phyloP scores from a whole-genome alignment of 2,329 filamentous ascomycete species.

The Zopfia rhizophila region DNA sequence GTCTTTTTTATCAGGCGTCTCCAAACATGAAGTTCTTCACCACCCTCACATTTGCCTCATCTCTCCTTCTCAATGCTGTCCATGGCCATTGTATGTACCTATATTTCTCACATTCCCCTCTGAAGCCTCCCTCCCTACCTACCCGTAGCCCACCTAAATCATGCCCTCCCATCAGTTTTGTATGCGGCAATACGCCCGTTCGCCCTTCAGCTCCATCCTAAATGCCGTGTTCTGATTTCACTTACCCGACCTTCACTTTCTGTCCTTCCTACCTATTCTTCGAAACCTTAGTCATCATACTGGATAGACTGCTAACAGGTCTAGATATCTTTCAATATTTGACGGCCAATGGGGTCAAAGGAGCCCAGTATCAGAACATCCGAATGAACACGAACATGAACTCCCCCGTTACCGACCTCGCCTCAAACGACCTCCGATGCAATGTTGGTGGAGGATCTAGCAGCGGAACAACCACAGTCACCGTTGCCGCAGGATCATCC shows the following conservation, averaged over 20 bases:
- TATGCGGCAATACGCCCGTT: too few species aligned
- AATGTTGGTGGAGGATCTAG: slow-evolving; percentile 30
- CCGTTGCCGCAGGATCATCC: slow-evolving; percentile 25
- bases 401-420: slow-evolving; percentile 55
- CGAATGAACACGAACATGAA: slow-evolving; percentile 62
- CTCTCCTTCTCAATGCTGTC: slow-evolving; percentile 24
- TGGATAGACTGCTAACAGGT: slow-evolving; percentile 1
- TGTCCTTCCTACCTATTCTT: too few species aligned
- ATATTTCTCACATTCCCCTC: background rate
- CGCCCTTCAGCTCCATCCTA: too few species aligned
- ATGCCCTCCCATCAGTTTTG: too few species aligned
- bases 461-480: slow-evolving; percentile 22
- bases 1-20: slow-evolving; percentile 3
- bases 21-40: slow-evolving; percentile 38
- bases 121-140: too few species aligned
- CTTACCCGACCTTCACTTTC: background rate
- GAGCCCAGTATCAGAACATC: slow-evolving; percentile 48
- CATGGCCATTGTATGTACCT: slow-evolving; percentile 34
- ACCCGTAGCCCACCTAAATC: too few species aligned
- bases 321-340: slow-evolving; percentile 45
- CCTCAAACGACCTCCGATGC: slow-evolving; percentile 31
- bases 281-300: too few species aligned
- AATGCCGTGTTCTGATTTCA: too few species aligned
- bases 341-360: slow-evolving; percentile 34
- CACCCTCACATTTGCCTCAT: slow-evolving; percentile 25